Evolutionary conservation across 345 rosid genomes (phyloP).

Genomic region (Hevea brasiliensis): DNA sequence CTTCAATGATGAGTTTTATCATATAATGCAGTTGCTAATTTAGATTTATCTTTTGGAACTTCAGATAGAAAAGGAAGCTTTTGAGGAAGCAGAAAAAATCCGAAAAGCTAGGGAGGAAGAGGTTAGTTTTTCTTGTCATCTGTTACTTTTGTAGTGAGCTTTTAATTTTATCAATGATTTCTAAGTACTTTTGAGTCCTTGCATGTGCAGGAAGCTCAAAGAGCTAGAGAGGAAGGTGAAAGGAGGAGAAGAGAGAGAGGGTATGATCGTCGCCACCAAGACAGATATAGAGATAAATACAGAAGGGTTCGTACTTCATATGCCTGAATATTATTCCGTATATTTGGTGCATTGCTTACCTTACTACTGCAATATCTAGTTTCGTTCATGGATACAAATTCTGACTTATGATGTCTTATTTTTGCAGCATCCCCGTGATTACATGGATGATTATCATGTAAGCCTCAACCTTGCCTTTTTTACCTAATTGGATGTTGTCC

Average conservation of each 20-base stretch:
- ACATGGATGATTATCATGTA: slow-evolving; percentile 90
- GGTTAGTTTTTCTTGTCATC: slow-evolving; percentile 37
- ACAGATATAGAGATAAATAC: slow-evolving; percentile 39
- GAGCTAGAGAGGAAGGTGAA: slow-evolving; percentile 85
- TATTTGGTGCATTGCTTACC: neutral
- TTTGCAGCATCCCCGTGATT: slow-evolving; percentile 67
- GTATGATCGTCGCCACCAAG: slow-evolving; percentile 43
- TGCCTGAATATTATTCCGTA: neutral
- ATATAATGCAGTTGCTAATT: neutral
- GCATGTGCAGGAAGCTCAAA: slow-evolving; percentile 59
- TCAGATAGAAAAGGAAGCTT: slow-evolving; percentile 83
- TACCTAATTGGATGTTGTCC: too few relatives aligned
- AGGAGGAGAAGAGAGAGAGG: slow-evolving; percentile 72
- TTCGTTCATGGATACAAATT: neutral
- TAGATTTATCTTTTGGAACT: slow-evolving; percentile 12
- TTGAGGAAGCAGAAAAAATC: slow-evolving; percentile 86
- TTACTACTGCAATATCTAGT: neutral
- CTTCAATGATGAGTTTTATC: neutral
- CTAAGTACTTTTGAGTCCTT: neutral
- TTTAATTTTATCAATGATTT: neutral
- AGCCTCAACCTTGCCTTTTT: slow-evolving; percentile 25
- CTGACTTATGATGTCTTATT: slow-evolving; percentile 8
- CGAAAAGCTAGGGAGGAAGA: slow-evolving; percentile 90
- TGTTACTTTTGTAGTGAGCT: neutral
- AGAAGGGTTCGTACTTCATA: slow-evolving; percentile 29